Conservation (phyloP, 306 rosid species). For the Biancaea sappan region DNA sequence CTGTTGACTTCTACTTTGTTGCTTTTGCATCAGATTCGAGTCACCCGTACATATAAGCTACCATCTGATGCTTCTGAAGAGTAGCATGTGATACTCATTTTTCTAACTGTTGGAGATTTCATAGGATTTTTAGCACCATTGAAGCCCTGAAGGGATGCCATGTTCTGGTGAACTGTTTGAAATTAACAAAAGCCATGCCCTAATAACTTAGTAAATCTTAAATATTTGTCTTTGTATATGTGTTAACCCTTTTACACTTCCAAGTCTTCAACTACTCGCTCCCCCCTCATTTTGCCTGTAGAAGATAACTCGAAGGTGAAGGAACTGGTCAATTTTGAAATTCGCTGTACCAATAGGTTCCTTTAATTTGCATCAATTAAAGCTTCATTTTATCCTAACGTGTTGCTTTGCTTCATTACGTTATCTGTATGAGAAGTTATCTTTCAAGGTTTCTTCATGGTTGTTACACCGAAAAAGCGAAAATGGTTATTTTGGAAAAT, state of each 20-base stretch:
- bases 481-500: background rate
- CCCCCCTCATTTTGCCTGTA: background rate
- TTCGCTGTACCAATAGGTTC: background rate
- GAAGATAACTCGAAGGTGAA: background rate
- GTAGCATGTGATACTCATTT: conserved; percentile 29
- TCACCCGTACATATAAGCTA: conserved; percentile 53
- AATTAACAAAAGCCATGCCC: conserved; percentile 18
- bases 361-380: background rate
- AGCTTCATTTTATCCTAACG: background rate
- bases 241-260: background rate
- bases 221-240: conserved; percentile 17
- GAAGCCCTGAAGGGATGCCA: background rate
- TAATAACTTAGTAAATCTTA: conserved; percentile 27
- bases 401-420: background rate
- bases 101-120: conserved; percentile 12
- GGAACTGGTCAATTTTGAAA: conserved; percentile 12
- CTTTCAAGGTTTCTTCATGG: background rate
- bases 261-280: background rate
- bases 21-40: conserved; percentile 62
- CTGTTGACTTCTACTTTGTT: conserved; percentile 19
- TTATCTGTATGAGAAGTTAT: background rate
- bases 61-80: conserved; percentile 48
- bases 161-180: conserved; percentile 19
- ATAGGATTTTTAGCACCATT: conserved; percentile 5
- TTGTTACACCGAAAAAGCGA: too few relatives aligned